Evolutionary conservation across 805 yeast species (phyloP).

Genomic region (Saturnispora galanensis): DNA sequence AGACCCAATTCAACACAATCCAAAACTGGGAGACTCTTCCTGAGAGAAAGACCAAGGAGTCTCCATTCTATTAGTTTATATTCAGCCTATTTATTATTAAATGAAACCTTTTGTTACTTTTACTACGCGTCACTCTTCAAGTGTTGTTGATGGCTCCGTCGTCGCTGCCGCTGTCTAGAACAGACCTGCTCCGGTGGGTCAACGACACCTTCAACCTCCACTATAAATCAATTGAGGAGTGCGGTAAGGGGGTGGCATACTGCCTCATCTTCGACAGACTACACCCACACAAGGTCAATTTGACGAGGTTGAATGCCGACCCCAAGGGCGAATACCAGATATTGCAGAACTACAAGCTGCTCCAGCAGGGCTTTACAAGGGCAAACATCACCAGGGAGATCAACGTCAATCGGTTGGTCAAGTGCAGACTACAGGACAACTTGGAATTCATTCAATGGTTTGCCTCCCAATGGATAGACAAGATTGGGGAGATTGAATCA

Average conservation of each 20-base stretch:
- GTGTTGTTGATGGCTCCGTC: conserved; percentile 3
- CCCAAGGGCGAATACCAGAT: conserved; percentile 67
- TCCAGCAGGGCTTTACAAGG: conserved; percentile 70
- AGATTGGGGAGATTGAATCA: conserved; percentile 7
- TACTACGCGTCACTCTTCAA: not conserved
- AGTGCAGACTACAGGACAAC: conserved; percentile 89
- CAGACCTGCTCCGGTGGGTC: conserved; percentile 78
- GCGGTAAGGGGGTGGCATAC: conserved; percentile 93
- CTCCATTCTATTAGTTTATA: conserved; percentile 16
- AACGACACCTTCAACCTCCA: conserved; percentile 58
- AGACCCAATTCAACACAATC: conserved; percentile 21
- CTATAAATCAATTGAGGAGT: conserved; percentile 75
- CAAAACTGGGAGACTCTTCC: conserved; percentile 22
- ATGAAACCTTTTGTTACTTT: conserved; percentile 1
- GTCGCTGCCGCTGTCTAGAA: conserved; percentile 61
- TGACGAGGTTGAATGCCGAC: conserved; percentile 65
- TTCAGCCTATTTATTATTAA: not conserved
- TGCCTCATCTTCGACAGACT: conserved; percentile 87
- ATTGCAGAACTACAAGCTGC: conserved; percentile 69
- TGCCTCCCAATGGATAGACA: conserved; percentile 68
- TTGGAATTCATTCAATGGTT: conserved; percentile 92
- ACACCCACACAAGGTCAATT: conserved; percentile 63
- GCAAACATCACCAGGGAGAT: conserved; percentile 64
- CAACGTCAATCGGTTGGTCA: conserved; percentile 72
- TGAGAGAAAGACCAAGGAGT: conserved; percentile 24